Evolutionary conservation across 768 basidiomycete genomes (phyloP).

Genomic region (Daedalea quercina): DNA sequence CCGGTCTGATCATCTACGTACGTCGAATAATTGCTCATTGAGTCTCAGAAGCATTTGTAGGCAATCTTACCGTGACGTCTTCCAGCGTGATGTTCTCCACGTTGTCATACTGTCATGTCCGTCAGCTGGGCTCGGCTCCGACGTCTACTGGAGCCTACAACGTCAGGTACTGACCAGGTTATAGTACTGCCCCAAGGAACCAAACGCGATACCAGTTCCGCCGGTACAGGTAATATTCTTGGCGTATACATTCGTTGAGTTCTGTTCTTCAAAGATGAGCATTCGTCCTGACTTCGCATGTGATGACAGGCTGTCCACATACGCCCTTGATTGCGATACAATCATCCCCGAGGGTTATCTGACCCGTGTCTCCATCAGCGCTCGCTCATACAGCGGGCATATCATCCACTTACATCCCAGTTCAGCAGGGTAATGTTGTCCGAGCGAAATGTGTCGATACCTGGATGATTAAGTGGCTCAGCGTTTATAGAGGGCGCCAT

Average conservation of each 20-base stretch:
- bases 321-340: slow-evolving; percentile 62
- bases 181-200: slow-evolving; percentile 51
- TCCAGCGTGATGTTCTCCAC: slow-evolving; percentile 46
- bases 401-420: slow-evolving; percentile 35
- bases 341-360: slow-evolving; percentile 55
- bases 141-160: not conserved
- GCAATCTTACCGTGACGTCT: slow-evolving; percentile 32
- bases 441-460: slow-evolving; percentile 51
- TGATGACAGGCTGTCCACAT: slow-evolving; percentile 15
- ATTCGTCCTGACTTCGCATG: not conserved
- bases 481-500: not conserved
- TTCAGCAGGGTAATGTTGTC: slow-evolving; percentile 41
- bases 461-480: slow-evolving; percentile 20
- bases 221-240: slow-evolving; percentile 47
- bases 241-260: slow-evolving; percentile 45
- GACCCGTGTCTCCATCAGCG: not conserved
- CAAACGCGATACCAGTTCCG: slow-evolving; percentile 56
- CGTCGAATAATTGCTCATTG: not conserved
- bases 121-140: not conserved
- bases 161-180: slow-evolving; percentile 32
- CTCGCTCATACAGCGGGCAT: not conserved
- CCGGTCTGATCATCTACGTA: slow-evolving; percentile 38
- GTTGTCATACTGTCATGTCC: slow-evolving; percentile 37
- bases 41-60: not conserved
- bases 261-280: slow-evolving; percentile 25